phyloP scores from a whole-genome alignment of 2,329 filamentous ascomycete genomes.

The Exserohilum rostratum region DNA sequence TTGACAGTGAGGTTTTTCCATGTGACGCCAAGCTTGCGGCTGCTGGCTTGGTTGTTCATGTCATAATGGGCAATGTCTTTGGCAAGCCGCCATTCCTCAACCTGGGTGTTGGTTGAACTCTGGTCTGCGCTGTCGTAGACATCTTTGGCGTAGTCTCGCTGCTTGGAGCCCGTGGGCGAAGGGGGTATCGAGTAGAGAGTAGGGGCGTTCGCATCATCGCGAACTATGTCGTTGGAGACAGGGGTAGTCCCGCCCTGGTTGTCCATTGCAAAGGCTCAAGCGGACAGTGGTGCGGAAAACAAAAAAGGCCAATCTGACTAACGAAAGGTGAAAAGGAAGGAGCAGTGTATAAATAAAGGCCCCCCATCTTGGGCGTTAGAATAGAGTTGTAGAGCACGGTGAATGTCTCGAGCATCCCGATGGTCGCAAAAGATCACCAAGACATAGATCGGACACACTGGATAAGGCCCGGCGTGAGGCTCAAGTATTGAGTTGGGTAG shows the following conservation, averaged over 20 bases:
- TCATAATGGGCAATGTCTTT: slow-evolving; percentile 25
- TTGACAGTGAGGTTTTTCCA: slow-evolving; percentile 77
- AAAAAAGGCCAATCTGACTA: neutral
- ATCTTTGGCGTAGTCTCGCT: neutral
- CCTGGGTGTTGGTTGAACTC: slow-evolving; percentile 23
- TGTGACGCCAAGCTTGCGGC: slow-evolving; percentile 61
- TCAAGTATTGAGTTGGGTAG: neutral
- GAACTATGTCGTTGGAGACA: neutral
- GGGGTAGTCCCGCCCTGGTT: neutral
- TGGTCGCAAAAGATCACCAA: neutral
- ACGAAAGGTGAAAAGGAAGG: neutral
- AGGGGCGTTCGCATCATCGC: neutral
- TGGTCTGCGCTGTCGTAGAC: slow-evolving; percentile 1
- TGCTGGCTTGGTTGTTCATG: slow-evolving; percentile 22
- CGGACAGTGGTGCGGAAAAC: neutral
- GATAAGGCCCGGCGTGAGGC: neutral
- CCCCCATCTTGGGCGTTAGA: neutral
- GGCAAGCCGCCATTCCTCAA: slow-evolving; percentile 32
- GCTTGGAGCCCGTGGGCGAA: neutral
- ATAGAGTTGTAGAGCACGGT: neutral
- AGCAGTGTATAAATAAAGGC: neutral
- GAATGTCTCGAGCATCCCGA: neutral
- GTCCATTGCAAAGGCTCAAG: neutral
- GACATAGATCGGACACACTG: neutral
- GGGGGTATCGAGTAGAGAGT: neutral